phyloP scores from a whole-genome alignment of 2,329 filamentous ascomycete species.

The Arachnomyces sp. region DNA sequence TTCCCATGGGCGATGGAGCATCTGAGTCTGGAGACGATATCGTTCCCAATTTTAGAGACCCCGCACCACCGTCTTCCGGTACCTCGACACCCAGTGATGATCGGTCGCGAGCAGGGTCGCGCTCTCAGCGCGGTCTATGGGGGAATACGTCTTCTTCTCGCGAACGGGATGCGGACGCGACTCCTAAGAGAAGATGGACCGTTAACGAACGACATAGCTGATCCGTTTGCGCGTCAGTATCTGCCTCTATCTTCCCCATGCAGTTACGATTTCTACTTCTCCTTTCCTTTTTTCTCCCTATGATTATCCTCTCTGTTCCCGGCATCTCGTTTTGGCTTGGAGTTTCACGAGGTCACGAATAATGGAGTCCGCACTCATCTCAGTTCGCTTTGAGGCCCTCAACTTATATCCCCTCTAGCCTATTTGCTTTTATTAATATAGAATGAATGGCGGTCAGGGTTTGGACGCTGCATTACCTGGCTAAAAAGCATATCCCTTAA shows the following conservation, averaged over 20 bases:
- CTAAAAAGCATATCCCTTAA: too few species aligned
- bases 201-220: conserved; percentile 25
- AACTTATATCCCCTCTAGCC: too few species aligned
- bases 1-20: conserved; percentile 12
- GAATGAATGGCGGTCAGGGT: too few species aligned
- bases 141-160: conserved; percentile 24
- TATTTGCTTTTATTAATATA: too few species aligned
- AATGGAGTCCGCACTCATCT: not conserved
- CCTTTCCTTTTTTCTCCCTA: conserved; percentile 3
- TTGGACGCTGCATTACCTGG: too few species aligned
- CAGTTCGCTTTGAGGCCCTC: not conserved
- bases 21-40: conserved; percentile 24
- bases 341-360: not conserved
- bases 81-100: not conserved
- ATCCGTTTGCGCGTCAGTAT: conserved; percentile 2
- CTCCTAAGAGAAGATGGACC: conserved; percentile 31
- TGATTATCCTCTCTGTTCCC: conserved; percentile 14
- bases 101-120: conserved; percentile 23
- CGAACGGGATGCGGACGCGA: conserved; percentile 20
- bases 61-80: conserved; percentile 10
- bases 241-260: too few species aligned
- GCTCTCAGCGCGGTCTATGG: conserved; percentile 31
- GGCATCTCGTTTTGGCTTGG: conserved; percentile 12
- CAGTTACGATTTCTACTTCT: too few species aligned
- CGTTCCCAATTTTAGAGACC: conserved; percentile 30